Conservation (phyloP, 2,329 filamentous ascomycete genomes). For the Venturia asperata region DNA sequence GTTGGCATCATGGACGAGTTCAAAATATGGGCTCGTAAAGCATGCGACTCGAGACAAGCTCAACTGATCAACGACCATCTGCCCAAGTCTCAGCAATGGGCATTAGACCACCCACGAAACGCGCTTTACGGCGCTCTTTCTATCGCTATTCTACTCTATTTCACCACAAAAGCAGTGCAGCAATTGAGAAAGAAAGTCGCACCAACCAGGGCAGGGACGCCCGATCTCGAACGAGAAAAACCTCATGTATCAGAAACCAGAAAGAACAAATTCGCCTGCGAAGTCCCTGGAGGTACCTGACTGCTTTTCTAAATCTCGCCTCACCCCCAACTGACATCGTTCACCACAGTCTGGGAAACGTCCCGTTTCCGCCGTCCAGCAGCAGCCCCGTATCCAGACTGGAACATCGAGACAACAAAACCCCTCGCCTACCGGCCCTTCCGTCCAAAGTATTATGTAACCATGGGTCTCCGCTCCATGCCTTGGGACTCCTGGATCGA, state of each 20-base stretch:
- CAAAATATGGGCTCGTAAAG: conserved; percentile 23
- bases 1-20: conserved; percentile 22
- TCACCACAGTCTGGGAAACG: conserved; percentile 47
- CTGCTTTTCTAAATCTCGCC: background rate
- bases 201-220: conserved; percentile 26
- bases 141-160: conserved; percentile 30
- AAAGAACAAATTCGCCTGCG: conserved; percentile 31
- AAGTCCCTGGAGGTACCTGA: conserved; percentile 42
- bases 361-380: conserved; percentile 53
- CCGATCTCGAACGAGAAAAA: conserved; percentile 41
- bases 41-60: conserved; percentile 14
- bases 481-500: conserved; percentile 74
- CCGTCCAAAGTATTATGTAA: conserved; percentile 67
- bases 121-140: conserved; percentile 30
- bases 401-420: conserved; percentile 61
- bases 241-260: conserved; percentile 25
- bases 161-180: conserved; percentile 25
- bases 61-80: conserved; percentile 1
- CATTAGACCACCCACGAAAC: conserved; percentile 23
- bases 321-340: conserved; percentile 2
- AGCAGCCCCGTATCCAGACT: conserved; percentile 57
- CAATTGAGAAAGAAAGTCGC: conserved; percentile 25
- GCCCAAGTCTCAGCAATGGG: conserved; percentile 21
- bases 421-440: conserved; percentile 74
- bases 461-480: conserved; percentile 67